Conservation (phyloP, 169 alveolate species). For the Plasmodium coatneyi region DNA sequence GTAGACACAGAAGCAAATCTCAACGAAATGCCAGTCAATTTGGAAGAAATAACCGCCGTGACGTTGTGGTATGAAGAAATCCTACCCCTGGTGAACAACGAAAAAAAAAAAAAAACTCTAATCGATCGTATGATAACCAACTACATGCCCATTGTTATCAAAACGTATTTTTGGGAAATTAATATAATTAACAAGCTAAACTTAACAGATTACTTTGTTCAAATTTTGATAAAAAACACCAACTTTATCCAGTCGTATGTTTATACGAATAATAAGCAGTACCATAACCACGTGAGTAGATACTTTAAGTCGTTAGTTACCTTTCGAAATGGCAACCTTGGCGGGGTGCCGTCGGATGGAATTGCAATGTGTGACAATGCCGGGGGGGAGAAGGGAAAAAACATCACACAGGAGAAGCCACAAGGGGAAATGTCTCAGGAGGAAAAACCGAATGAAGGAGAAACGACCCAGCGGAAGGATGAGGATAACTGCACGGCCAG, state of each 20-base stretch:
- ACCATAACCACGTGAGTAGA: constrained; percentile 35
- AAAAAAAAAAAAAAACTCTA: constrained; percentile 45
- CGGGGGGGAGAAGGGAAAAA: not conserved
- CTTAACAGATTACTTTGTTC: constrained; percentile 54
- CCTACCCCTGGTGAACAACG: constrained; percentile 55
- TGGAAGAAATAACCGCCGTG: constrained; percentile 30
- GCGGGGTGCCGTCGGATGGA: not conserved
- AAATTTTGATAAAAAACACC: constrained; percentile 55
- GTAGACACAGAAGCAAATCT: not conserved
- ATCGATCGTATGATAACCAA: constrained; percentile 20
- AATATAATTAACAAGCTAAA: constrained; percentile 52
- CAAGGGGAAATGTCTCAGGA: not conserved
- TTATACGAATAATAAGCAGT: constrained; percentile 52
- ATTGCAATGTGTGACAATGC: not conserved
- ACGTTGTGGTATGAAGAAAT: constrained; percentile 69
- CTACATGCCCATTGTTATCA: constrained; percentile 40
- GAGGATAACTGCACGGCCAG: not conserved
- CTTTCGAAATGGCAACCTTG: not conserved
- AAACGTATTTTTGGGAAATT: constrained; percentile 66
- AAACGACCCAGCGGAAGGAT: not conserved
- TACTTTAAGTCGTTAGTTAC: constrained; percentile 37
- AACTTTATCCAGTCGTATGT: constrained; percentile 62
- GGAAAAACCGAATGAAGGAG: not conserved
- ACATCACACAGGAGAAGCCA: not conserved
- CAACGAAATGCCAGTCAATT: not conserved